A percentile compares a stretch with the other conserved stretches of the same genome.
phyloP scores from a whole-genome alignment of 805 yeast species.

The Metschnikowia rubicola region DNA sequence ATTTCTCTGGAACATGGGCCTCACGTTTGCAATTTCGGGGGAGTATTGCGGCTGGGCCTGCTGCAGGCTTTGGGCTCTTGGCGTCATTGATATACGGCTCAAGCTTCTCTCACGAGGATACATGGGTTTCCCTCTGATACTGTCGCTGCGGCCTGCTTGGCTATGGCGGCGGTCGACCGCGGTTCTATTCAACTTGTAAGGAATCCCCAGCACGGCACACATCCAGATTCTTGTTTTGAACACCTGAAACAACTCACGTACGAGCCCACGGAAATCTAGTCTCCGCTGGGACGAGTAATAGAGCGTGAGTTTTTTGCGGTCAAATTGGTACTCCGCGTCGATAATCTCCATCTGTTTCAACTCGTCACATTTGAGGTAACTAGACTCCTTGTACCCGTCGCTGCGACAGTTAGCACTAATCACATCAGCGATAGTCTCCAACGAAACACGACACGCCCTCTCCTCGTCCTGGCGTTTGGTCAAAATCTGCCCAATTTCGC shows the following conservation, averaged over 20 bases:
- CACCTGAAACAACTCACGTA: conserved; percentile 68
- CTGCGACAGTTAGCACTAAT: conserved; percentile 1
- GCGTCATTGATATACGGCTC: neutral
- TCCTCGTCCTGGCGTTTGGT: conserved; percentile 66
- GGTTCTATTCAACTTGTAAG: conserved; percentile 19
- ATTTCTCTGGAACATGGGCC: neutral
- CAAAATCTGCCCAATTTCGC: conserved; percentile 57
- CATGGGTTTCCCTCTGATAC: neutral
- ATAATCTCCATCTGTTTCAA: conserved; percentile 55
- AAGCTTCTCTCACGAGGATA: neutral
- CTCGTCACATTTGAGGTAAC: conserved; percentile 10
- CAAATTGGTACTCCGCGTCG: conserved; percentile 80
- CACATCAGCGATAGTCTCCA: conserved; percentile 43
- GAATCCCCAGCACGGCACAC: conserved; percentile 60
- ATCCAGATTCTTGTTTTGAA: conserved; percentile 82
- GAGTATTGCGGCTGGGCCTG: neutral
- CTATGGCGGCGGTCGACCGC: neutral
- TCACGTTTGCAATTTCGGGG: neutral
- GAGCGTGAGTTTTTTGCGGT: conserved; percentile 71
- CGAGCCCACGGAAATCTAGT: conserved; percentile 69
- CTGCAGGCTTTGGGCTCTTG: neutral
- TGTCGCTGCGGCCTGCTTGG: neutral
- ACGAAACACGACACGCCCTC: conserved; percentile 57
- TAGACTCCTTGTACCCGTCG: conserved; percentile 7
- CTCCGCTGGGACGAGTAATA: conserved; percentile 53